These are phyloP conservation scores for Volvariella volvacea DNA, from an alignment of 1,284 basidiomycete species.

Conservation along the genomic window DNA sequence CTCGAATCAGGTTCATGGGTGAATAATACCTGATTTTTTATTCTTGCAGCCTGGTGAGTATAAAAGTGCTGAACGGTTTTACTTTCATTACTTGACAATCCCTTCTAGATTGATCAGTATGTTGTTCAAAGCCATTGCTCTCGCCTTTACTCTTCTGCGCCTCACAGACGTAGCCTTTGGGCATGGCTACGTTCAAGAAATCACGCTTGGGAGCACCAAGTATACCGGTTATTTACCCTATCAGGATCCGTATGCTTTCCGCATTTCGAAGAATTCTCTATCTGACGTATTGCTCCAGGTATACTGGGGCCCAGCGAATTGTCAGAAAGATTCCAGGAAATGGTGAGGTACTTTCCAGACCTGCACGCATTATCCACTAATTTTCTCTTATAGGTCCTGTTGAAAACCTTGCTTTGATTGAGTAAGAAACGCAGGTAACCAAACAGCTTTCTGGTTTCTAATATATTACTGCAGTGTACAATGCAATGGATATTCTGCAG, in stretches of 20 bases:
- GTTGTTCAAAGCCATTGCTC: no score
- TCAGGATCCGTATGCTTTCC: slow-evolving; percentile 12
- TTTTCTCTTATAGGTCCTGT: slow-evolving; percentile 21
- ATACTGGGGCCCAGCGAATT: slow-evolving; percentile 33
- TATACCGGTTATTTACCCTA: slow-evolving; percentile 27
- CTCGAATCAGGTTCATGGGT: no score
- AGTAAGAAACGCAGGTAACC: slow-evolving; percentile 16
- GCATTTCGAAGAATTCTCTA: not conserved
- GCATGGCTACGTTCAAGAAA: slow-evolving; percentile 27
- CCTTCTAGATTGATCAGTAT: no score
- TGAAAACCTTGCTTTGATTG: slow-evolving; percentile 27
- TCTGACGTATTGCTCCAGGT: slow-evolving; percentile 4
- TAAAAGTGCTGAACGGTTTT: no score
- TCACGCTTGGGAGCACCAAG: slow-evolving; percentile 21
- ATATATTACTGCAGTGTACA: slow-evolving; percentile 23
- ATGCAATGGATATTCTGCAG: slow-evolving; percentile 35
- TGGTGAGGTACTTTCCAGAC: slow-evolving; percentile 20
- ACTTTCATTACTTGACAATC: no score
- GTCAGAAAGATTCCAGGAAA: slow-evolving; percentile 41
- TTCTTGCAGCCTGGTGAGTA: no score
- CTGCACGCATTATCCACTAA: not conserved
- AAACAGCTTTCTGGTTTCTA: slow-evolving; percentile 11
- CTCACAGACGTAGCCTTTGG: slow-evolving; percentile 15
- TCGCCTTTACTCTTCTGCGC: slow-evolving; percentile 13
- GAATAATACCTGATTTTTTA: no score